A percentile compares a stretch with the other conserved stretches of the same genome.
phyloP scores from a whole-genome alignment of 2,329 filamentous ascomycete species.

The Beauveria asiatica region DNA sequence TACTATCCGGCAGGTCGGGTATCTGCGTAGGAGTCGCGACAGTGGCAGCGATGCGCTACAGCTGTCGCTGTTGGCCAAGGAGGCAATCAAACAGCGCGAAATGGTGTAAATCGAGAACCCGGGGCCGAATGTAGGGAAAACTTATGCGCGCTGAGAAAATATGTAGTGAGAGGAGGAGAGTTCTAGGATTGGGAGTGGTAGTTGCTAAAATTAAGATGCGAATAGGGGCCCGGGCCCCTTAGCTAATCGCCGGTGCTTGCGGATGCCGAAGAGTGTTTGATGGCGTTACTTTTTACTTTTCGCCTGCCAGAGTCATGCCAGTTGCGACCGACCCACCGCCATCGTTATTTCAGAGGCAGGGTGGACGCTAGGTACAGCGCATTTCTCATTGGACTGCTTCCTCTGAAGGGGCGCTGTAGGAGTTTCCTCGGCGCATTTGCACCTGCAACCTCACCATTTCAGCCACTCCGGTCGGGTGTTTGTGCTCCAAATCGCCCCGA shows the following conservation, averaged over 20 bases:
- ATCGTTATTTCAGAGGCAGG: background rate
- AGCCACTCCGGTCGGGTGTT: background rate
- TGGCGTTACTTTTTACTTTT: slow-evolving; percentile 6
- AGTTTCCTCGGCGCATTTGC: background rate
- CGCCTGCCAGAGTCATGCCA: slow-evolving; percentile 4
- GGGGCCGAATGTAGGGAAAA: background rate
- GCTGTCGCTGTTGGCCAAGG: background rate
- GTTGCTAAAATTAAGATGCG: background rate
- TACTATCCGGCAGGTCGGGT: slow-evolving; percentile 1
- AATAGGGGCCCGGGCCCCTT: slow-evolving; percentile 1
- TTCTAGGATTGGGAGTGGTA: slow-evolving; percentile 2
- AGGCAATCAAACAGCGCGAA: background rate
- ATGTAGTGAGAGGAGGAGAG: background rate
- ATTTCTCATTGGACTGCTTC: background rate
- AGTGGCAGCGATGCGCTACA: background rate
- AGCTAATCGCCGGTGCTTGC: slow-evolving; percentile 1
- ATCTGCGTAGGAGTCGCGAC: background rate
- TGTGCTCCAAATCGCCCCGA: slow-evolving; percentile 1
- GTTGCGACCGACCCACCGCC: background rate
- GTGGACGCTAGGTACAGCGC: background rate
- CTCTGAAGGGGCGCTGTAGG: background rate
- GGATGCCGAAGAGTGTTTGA: slow-evolving; percentile 1
- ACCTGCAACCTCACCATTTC: background rate
- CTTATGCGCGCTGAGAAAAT: background rate
- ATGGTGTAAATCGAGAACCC: background rate